Evolutionary conservation across 805 yeast species (phyloP), one percentile per base, ranked within the genome.

Genomic region (Kluyveromyces starmeri): DNA sequence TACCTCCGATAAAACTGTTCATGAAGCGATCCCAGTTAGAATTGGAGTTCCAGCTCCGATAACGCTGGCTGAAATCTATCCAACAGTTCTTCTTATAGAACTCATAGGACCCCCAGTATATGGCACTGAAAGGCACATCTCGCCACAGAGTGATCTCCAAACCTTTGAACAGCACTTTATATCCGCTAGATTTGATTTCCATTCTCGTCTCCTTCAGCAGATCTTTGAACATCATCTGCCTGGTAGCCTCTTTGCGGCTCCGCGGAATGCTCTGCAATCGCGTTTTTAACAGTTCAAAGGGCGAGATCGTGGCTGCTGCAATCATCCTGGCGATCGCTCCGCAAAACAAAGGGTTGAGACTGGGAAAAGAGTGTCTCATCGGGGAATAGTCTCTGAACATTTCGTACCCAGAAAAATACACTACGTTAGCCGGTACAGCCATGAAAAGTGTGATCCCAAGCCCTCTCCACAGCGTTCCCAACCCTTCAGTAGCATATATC

Each of bases 71-170:
- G 14, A 23, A 24, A 20, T 29, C 13, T 13, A 36, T 13, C 28
- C 51, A 39, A 17, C 58, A 36, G 15, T 43, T 46, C 14, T 47
- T 44, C 40, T 68, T 66, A 24, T 65, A 53, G 40, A 54, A 67
- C 50, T 88, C 97, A 48, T 88, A 85, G 4, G 80, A 70, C 8
- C 84, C 73, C 98, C 98, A 92, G 58, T 92, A 92, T 2, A 89
- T 77, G 1, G 94, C 96, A 42, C 94, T 80, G 55, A 92, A 92
- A 1, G 98, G 98, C 0, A 89, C 97, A 55, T 92, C 98, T 58
- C 98, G 70, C 95, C 95, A 89, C 11, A 92, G 66, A 0, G 98
- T 92, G 25, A 92, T 68, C 26, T 81, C 76, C 15, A 92, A 62
- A 0, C 98, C 98, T 36, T 79, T 78, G 67, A 86, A 92, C 13